These are phyloP conservation scores for Pezicula radicicola DNA, from an alignment of 2,329 filamentous ascomycete genomes.

Conservation along the genomic window DNA sequence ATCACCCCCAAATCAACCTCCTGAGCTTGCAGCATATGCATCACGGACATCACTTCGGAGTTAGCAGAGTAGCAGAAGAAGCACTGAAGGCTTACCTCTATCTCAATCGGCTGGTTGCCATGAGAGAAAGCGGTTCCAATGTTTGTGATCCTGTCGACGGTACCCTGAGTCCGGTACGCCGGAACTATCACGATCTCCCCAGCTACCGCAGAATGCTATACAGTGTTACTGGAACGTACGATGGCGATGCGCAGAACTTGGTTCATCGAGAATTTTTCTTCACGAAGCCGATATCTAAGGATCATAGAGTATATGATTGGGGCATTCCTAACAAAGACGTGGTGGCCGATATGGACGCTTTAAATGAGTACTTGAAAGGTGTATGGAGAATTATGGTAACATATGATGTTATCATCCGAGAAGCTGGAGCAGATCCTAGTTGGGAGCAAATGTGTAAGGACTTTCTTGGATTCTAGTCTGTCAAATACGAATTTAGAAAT, in stretches of 20 bases:
- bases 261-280: not conserved
- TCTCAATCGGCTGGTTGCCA: not conserved
- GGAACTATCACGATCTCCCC: not conserved
- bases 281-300: not conserved
- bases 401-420: conserved; percentile 5
- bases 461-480: too few relatives aligned
- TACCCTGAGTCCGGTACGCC: not conserved
- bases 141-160: not conserved
- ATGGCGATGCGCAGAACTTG: not conserved
- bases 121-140: not conserved
- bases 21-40: not conserved
- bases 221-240: not conserved
- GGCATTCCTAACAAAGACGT: not conserved
- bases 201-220: not conserved
- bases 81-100: not conserved
- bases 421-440: conserved; percentile 2
- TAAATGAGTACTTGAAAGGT: not conserved
- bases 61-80: not conserved
- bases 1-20: not conserved
- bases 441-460: not conserved
- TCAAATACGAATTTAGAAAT: too few relatives aligned
- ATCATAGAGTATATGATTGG: not conserved
- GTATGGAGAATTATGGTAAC: conserved; percentile 5
- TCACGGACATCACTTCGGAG: not conserved
- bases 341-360: not conserved